Conservation (phyloP, 768 basidiomycete species). For the Boletus reticuloceps region DNA sequence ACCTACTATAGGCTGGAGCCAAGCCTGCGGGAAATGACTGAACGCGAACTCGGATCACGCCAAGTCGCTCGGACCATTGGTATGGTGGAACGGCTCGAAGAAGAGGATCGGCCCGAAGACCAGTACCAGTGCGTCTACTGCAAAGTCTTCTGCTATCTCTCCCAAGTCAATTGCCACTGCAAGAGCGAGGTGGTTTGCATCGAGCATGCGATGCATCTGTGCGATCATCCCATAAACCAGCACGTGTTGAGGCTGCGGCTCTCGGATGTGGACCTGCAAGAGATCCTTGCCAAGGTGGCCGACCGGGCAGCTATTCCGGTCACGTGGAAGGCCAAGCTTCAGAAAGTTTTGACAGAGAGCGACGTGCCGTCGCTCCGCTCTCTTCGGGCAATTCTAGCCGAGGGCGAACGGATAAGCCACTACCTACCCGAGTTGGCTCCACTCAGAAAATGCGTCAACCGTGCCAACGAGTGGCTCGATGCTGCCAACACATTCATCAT, state of each 20-base stretch:
- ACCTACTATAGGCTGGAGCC: slow-evolving; percentile 66
- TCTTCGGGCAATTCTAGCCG: slow-evolving; percentile 78
- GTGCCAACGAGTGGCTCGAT: slow-evolving; percentile 89
- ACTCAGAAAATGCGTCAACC: slow-evolving; percentile 75
- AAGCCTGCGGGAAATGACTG: slow-evolving; percentile 84
- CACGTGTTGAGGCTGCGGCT: slow-evolving; percentile 76
- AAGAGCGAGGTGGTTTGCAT: slow-evolving; percentile 78
- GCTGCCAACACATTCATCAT: slow-evolving; percentile 74
- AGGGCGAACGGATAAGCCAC: slow-evolving; percentile 84
- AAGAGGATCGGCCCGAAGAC: slow-evolving; percentile 84
- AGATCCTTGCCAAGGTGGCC: slow-evolving; percentile 61
- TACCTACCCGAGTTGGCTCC: slow-evolving; percentile 66
- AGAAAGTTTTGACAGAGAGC: slow-evolving; percentile 63
- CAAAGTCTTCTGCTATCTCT: slow-evolving; percentile 94
- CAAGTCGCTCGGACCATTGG: slow-evolving; percentile 54
- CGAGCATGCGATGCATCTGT: slow-evolving; percentile 78
- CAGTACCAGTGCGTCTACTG: slow-evolving; percentile 94
- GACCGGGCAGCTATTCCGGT: slow-evolving; percentile 73
- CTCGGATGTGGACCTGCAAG: slow-evolving; percentile 72
- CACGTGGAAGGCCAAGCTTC: slow-evolving; percentile 72
- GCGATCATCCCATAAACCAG: slow-evolving; percentile 56
- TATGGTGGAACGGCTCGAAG: slow-evolving; percentile 69
- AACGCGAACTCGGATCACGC: slow-evolving; percentile 74
- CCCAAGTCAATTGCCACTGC: slow-evolving; percentile 84
- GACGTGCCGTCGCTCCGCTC: slow-evolving; percentile 71